These are phyloP conservation scores for Beta lomatogona DNA, from an alignment of 179 eudicot species.

Conservation along the genomic window DNA sequence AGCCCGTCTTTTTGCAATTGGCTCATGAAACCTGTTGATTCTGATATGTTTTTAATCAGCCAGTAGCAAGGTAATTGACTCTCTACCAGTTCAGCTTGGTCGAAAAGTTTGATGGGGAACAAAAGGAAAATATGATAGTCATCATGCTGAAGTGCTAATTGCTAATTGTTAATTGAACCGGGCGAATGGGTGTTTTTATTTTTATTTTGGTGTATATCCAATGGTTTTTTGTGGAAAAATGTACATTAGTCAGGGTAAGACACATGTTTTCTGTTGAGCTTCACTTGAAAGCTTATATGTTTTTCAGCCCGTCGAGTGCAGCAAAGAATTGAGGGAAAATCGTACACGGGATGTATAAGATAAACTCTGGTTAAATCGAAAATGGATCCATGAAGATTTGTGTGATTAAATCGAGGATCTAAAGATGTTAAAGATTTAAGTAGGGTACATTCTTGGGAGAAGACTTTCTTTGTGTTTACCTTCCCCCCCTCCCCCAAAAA, in stretches of 20 bases:
- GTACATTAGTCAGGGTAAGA: background rate
- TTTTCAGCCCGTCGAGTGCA: background rate
- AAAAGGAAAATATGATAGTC: too few relatives aligned
- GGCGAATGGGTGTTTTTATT: background rate
- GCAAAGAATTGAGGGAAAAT: background rate
- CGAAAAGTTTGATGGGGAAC: background rate
- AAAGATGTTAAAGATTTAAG: background rate
- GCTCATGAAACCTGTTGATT: constrained; percentile 60
- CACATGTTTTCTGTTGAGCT: background rate
- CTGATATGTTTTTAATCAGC: constrained; percentile 34
- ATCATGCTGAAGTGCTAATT: background rate
- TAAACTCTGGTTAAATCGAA: background rate
- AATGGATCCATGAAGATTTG: background rate
- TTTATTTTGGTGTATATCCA: background rate
- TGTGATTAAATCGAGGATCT: background rate
- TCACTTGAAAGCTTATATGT: background rate
- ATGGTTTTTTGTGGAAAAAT: background rate
- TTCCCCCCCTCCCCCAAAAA: too few relatives aligned
- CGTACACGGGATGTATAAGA: background rate
- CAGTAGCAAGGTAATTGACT: background rate
- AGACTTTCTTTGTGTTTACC: too few relatives aligned
- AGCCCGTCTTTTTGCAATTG: constrained; percentile 62
- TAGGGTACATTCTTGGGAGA: too few relatives aligned
- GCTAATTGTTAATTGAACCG: background rate
- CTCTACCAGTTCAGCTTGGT: background rate